These are phyloP conservation scores for Trichoderma reesei DNA, from an alignment of 495 filamentous ascomycete species.

Conservation along the genomic window DNA sequence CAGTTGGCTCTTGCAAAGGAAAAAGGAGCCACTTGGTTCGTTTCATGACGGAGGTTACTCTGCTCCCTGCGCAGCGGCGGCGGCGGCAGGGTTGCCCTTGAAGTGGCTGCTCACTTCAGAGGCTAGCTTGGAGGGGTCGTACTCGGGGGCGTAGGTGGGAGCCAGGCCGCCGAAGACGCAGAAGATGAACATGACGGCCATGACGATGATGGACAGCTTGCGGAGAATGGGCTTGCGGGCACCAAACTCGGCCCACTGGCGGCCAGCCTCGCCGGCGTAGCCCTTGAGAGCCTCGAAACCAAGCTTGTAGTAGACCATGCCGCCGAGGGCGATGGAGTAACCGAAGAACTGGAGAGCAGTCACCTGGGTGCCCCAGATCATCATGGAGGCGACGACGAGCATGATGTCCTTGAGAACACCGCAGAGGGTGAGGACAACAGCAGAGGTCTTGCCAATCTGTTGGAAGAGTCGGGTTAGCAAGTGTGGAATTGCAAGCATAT, in stretches of 20 bases:
- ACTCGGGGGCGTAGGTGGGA: constrained; percentile 36
- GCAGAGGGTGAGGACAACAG: constrained; percentile 91
- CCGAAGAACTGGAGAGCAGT: constrained; percentile 82
- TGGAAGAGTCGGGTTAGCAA: constrained; percentile 19
- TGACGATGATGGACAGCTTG: constrained; percentile 60
- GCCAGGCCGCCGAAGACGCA: constrained; percentile 53
- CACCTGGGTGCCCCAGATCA: constrained; percentile 80
- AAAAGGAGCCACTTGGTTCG: background rate
- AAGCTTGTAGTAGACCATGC: constrained; percentile 96
- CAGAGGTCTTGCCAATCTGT: constrained; percentile 95
- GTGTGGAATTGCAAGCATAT: background rate
- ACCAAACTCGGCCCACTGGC: constrained; percentile 83
- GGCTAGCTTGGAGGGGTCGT: constrained; percentile 36
- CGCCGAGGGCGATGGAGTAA: constrained; percentile 80
- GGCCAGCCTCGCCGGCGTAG: constrained; percentile 56
- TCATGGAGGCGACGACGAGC: constrained; percentile 79
- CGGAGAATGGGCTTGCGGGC: constrained; percentile 60
- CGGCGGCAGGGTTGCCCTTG: constrained; percentile 10
- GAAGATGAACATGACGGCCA: constrained; percentile 48
- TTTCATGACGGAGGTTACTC: constrained; percentile 11
- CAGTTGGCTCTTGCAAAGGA: constrained; percentile 13
- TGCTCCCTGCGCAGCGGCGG: background rate
- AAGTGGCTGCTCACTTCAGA: constrained; percentile 38
- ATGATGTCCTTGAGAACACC: constrained; percentile 98
- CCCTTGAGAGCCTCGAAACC: constrained; percentile 77